Conservation (phyloP, 164 flowering plant species). For the Piper longum region DNA sequence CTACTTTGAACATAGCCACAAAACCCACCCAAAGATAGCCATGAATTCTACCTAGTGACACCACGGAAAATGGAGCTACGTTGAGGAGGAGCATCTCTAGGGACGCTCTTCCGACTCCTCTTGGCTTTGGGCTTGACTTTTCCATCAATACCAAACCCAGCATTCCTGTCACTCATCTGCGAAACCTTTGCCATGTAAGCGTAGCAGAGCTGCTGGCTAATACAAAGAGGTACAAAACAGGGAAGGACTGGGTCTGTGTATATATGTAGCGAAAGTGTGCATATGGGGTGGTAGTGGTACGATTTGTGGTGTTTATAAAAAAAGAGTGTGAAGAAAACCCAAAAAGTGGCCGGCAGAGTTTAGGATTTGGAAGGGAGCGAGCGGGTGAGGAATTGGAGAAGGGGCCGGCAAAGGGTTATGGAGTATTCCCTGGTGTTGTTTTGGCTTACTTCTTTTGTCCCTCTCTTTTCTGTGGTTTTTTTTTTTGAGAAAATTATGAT, state of each 20-base stretch:
- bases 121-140: constrained; percentile 26
- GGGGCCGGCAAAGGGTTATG: constrained; percentile 17
- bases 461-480: too few relatives aligned
- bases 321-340: constrained; percentile 10
- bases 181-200: constrained; percentile 30
- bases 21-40: too few relatives aligned
- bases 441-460: too few relatives aligned
- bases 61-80: constrained; percentile 84
- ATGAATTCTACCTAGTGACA: constrained; percentile 57
- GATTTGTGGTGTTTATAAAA: constrained; percentile 16
- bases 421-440: background rate
- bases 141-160: background rate
- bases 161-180: constrained; percentile 17
- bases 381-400: constrained; percentile 7
- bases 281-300: background rate
- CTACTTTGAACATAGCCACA: background rate
- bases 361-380: constrained; percentile 7
- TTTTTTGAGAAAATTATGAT: too few relatives aligned
- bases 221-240: background rate
- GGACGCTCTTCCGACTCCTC: constrained; percentile 57
- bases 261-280: background rate
- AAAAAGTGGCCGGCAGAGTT: background rate
- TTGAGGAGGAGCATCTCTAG: constrained; percentile 73
- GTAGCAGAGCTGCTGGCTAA: background rate
- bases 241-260: background rate